Percentiles rank a stretch among this genome's conserved stretches.
phyloP scores from a whole-genome alignment of 805 yeast genomes.

The Barnettozyma pratensis region DNA sequence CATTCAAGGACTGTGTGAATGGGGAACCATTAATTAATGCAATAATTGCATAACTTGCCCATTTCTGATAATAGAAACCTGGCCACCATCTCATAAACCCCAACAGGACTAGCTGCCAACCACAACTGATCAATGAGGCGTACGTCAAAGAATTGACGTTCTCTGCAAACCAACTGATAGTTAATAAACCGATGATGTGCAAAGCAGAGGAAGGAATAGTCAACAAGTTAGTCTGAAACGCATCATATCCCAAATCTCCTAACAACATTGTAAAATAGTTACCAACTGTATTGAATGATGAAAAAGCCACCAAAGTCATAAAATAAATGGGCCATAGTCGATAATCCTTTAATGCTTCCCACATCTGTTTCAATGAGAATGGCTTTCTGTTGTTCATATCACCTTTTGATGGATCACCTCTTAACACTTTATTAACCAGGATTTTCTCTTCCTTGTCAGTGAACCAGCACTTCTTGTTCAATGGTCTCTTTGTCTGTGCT shows the following conservation, averaged over 20 bases:
- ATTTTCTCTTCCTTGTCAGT: slow-evolving; percentile 51
- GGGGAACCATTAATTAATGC: slow-evolving; percentile 35
- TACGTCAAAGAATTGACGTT: neutral
- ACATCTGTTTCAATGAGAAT: slow-evolving; percentile 34
- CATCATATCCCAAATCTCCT: slow-evolving; percentile 42
- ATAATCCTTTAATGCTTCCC: slow-evolving; percentile 39
- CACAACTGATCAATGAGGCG: neutral
- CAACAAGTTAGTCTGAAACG: slow-evolving; percentile 45
- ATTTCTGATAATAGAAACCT: slow-evolving; percentile 10
- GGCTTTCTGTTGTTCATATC: slow-evolving; percentile 62
- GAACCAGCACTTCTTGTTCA: slow-evolving; percentile 47
- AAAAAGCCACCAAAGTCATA: slow-evolving; percentile 38
- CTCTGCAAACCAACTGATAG: neutral
- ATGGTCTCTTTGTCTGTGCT: slow-evolving; percentile 47
- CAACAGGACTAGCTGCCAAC: neutral
- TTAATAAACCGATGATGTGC: slow-evolving; percentile 27
- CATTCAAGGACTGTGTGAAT: slow-evolving; percentile 51
- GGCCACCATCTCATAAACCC: slow-evolving; percentile 1
- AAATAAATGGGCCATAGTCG: slow-evolving; percentile 53
- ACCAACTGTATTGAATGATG: slow-evolving; percentile 26
- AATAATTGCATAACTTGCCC: slow-evolving; percentile 39
- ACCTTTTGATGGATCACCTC: slow-evolving; percentile 63
- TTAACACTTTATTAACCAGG: slow-evolving; percentile 49
- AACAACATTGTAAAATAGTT: slow-evolving; percentile 44
- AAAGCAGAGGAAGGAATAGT: slow-evolving; percentile 43